Base-by-base conservation (phyloP, 106 monocot species). In the Dioscorea zingiberensis region DNA sequence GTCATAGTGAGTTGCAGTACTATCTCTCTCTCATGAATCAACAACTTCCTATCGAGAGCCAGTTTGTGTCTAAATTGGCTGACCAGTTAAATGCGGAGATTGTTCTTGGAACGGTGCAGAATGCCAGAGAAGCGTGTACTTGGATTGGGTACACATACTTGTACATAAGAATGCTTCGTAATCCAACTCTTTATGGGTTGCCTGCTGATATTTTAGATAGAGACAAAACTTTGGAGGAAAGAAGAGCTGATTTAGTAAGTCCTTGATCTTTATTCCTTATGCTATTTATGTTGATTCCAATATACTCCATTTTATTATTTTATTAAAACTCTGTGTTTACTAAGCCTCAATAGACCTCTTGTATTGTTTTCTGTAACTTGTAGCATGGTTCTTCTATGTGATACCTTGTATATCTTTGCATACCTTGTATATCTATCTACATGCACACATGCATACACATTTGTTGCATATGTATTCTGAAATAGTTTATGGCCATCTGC, bases 1-100 rank as follows among this genome's bases (percentile, higher is more conserved):
- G 92, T 1, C 93, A 93, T 32, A 89, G 77, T 76, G 89, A 98
- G 69, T 71, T 98, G 71, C 92, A 89, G 29, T 98, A 89, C 63
- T 98, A 93, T 74, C 89, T 98, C n/a, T 94, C 94, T 3, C 84
- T 98, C 19, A 98, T 98, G 98, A 98, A 98, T 69, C 98, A 98
- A 25, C 98, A 98, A 45, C 86, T 98, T 16, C 98, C 98, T 14
- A 98, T 97, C 69, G 98, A 98, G 64, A 98, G 98, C 61, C 98
- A 98, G 71, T 98, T 98, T 62, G 73, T 98, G 15, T 93, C 93
- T 0, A 89, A 87, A 53, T 82, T 98, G 57, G 98, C 98, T n/a
- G 98, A 98, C 55, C 98, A 98, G 75, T 67, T 98, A 63, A 98
- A 98, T 76, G 98, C 98, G 2, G 98, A 98, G 82, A 93, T 98